phyloP scores from a whole-genome alignment of 2,329 filamentous ascomycete species.

The Neurospora sp. region DNA sequence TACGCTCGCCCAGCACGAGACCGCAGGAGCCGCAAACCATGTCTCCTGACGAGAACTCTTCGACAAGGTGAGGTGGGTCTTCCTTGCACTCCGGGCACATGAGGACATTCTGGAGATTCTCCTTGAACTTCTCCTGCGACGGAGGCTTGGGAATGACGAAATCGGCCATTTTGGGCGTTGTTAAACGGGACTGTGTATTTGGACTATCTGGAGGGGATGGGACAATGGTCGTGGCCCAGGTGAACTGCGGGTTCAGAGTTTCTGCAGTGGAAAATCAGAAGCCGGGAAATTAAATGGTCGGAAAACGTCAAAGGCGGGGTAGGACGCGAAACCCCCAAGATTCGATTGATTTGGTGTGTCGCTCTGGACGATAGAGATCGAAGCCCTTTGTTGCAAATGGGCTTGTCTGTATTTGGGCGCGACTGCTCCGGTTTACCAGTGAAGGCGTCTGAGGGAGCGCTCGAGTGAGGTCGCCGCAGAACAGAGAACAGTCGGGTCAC shows the following conservation, averaged over 20 bases:
- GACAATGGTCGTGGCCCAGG: neutral
- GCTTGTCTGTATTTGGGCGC: conserved; percentile 2
- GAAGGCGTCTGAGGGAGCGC: conserved; percentile 46
- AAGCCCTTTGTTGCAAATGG: neutral
- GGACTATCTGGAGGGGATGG: neutral
- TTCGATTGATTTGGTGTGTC: neutral
- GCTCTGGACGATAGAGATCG: conserved; percentile 5
- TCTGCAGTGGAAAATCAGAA: neutral
- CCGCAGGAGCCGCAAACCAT: conserved; percentile 90
- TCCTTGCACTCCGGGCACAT: conserved; percentile 89
- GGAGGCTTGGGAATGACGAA: conserved; percentile 19
- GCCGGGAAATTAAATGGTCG: neutral
- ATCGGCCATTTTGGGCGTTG: conserved; percentile 37
- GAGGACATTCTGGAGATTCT: conserved; percentile 79
- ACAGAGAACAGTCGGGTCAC: conserved; percentile 26
- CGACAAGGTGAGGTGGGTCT: conserved; percentile 80
- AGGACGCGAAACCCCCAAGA: neutral
- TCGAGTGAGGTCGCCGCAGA: conserved; percentile 27
- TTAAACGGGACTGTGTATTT: conserved; percentile 9
- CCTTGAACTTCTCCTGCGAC: conserved; percentile 37
- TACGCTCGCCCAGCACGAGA: conserved; percentile 78
- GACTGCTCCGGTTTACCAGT: conserved; percentile 42
- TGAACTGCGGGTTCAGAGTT: neutral
- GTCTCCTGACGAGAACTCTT: conserved; percentile 87
- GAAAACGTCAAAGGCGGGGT: neutral